Conservation (phyloP, 495 filamentous ascomycete species). For the Pyronema omphalodes region DNA sequence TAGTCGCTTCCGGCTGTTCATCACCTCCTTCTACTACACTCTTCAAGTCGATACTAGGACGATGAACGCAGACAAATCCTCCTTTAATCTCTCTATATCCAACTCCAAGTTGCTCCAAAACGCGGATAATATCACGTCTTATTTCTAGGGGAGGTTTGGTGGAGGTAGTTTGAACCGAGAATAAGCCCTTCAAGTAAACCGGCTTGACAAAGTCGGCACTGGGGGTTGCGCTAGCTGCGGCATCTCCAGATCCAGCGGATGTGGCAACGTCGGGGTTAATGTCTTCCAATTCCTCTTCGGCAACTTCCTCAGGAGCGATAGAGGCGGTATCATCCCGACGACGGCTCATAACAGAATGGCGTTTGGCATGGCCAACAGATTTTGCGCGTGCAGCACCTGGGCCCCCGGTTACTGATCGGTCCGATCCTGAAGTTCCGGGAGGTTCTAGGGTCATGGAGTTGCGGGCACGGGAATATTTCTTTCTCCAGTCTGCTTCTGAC, state of each 20-base stretch:
- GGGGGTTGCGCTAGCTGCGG: constrained; percentile 13
- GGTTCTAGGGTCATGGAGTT: constrained; percentile 32
- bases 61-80: constrained; percentile 75
- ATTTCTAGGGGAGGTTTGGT: constrained; percentile 74
- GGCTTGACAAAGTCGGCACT: constrained; percentile 45
- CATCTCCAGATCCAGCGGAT: constrained; percentile 21
- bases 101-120: constrained; percentile 71
- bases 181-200: constrained; percentile 90
- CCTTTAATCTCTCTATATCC: constrained; percentile 82
- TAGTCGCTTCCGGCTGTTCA: constrained; percentile 30
- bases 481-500: constrained; percentile 61
- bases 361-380: constrained; percentile 58
- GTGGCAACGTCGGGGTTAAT: constrained; percentile 14
- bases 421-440: constrained; percentile 56
- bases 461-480: constrained; percentile 41
- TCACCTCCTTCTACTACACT: constrained; percentile 44
- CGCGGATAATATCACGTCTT: constrained; percentile 76
- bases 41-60: constrained; percentile 74
- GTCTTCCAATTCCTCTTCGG: constrained; percentile 16
- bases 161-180: constrained; percentile 92
- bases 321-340: constrained; percentile 49
- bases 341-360: constrained; percentile 40
- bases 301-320: constrained; percentile 4
- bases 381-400: constrained; percentile 51
- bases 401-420: constrained; percentile 38